Evolutionary conservation across 257 asterid genomes (phyloP).

Genomic region (Leonotis leonurus): DNA sequence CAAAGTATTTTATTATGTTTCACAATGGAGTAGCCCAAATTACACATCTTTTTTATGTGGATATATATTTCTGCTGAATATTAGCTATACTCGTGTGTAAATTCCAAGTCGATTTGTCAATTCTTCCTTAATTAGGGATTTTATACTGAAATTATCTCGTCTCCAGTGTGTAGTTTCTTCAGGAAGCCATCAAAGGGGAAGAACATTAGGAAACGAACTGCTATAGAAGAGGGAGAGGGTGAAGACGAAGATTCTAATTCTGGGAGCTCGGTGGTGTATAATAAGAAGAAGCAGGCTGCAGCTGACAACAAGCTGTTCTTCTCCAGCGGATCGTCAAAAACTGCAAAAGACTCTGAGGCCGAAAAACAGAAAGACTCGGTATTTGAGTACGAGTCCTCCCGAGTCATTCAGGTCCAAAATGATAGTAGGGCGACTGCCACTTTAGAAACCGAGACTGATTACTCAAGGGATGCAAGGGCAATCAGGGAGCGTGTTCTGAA

Average conservation of each 20-base stretch:
- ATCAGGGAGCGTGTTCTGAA: constrained; percentile 71
- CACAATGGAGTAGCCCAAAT: background rate
- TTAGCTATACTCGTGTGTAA: background rate
- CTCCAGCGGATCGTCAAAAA: constrained; percentile 52
- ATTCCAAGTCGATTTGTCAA: background rate
- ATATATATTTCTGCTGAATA: background rate
- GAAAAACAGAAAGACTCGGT: constrained; percentile 32
- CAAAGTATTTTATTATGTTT: background rate
- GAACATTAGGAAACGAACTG: constrained; percentile 66
- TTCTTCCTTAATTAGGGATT: background rate
- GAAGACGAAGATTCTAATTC: constrained; percentile 48
- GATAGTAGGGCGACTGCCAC: constrained; percentile 80
- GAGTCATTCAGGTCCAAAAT: constrained; percentile 72
- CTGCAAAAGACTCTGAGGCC: constrained; percentile 28
- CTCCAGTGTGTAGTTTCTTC: constrained; percentile 77
- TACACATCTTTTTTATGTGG: background rate
- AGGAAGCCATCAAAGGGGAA: constrained; percentile 69
- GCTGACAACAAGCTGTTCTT: constrained; percentile 56
- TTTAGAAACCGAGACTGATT: constrained; percentile 84
- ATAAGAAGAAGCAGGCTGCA: constrained; percentile 46
- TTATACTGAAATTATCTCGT: constrained; percentile 1
- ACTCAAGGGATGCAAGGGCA: constrained; percentile 77
- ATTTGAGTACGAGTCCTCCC: constrained; percentile 73
- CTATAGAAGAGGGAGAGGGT: constrained; percentile 43
- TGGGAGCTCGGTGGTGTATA: constrained; percentile 35